These are phyloP conservation scores for Quercus mongolica DNA, from an alignment of 306 rosid genomes.

Conservation along the genomic window DNA sequence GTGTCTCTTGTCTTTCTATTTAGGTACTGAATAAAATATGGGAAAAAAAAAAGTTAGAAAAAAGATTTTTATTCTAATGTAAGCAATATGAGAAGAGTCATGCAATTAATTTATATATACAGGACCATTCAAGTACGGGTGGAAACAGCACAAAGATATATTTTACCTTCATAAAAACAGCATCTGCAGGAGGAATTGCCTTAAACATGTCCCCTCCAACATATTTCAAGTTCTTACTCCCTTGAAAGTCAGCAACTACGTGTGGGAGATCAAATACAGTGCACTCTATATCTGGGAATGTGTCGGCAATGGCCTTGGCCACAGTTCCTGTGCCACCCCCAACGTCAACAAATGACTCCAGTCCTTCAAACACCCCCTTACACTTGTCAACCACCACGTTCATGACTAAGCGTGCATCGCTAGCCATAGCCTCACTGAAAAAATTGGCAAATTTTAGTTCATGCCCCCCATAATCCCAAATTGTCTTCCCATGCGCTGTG, in stretches of 20 bases:
- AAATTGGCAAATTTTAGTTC: not conserved
- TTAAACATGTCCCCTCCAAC: conserved; percentile 28
- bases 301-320: conserved; percentile 21
- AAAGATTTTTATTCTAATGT: too few species aligned
- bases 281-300: conserved; percentile 20
- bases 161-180: conserved; percentile 21
- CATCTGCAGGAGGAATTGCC: conserved; percentile 26
- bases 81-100: too few species aligned
- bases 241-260: conserved; percentile 7
- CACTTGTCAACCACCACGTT: not conserved
- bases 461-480: conserved; percentile 3
- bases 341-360: conserved; percentile 30
- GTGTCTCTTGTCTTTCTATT: too few species aligned
- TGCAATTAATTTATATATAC: too few species aligned
- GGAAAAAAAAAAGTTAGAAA: too few species aligned
- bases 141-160: not conserved
- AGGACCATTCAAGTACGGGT: not conserved
- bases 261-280: conserved; percentile 31
- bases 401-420: conserved; percentile 17
- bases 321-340: conserved; percentile 28
- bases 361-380: conserved; percentile 23
- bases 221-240: conserved; percentile 1
- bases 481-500: not conserved
- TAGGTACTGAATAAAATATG: too few species aligned
- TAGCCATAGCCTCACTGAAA: conserved; percentile 13